These are phyloP conservation scores for Neofusicoccum kwambonambiense DNA, from an alignment of 2,329 filamentous ascomycete species.

Conservation along the genomic window DNA sequence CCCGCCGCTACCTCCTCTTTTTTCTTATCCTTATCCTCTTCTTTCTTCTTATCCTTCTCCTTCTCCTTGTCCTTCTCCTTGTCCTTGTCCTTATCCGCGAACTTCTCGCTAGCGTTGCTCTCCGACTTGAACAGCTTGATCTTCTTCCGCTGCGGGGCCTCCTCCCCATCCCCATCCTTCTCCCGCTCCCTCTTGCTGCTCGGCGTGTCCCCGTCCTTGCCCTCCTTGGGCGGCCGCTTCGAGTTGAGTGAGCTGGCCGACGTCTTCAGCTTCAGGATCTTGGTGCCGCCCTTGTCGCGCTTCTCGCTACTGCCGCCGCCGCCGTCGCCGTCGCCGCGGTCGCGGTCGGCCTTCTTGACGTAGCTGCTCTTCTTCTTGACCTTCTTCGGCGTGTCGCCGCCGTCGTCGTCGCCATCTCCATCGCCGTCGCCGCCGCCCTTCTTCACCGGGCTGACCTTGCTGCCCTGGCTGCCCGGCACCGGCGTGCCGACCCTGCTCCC, in stretches of 20 bases:
- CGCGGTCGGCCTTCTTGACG: constrained; percentile 38
- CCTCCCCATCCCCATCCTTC: constrained; percentile 28
- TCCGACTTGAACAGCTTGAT: constrained; percentile 30
- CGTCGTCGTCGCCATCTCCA: constrained; percentile 31
- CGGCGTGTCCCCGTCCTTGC: constrained; percentile 24
- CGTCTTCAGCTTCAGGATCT: constrained; percentile 22
- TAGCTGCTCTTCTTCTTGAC: constrained; percentile 52
- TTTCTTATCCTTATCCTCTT: neutral
- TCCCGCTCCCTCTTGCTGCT: neutral
- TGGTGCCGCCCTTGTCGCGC: constrained; percentile 31
- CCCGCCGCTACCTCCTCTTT: neutral
- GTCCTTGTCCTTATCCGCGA: neutral
- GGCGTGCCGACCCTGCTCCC: constrained; percentile 44
- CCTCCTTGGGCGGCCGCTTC: constrained; percentile 17
- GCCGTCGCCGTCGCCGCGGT: constrained; percentile 21
- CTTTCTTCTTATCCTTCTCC: neutral
- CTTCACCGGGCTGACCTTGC: constrained; percentile 32
- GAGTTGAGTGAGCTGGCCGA: neutral
- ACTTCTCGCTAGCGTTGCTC: neutral
- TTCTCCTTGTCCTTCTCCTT: neutral
- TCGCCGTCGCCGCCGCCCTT: constrained; percentile 27
- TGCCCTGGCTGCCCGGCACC: constrained; percentile 35
- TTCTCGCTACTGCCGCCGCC: constrained; percentile 30
- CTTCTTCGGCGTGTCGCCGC: constrained; percentile 46
- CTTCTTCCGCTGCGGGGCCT: constrained; percentile 34